Conservation (phyloP, 1,284 basidiomycete genomes). For the Puccinia polysora region DNA sequence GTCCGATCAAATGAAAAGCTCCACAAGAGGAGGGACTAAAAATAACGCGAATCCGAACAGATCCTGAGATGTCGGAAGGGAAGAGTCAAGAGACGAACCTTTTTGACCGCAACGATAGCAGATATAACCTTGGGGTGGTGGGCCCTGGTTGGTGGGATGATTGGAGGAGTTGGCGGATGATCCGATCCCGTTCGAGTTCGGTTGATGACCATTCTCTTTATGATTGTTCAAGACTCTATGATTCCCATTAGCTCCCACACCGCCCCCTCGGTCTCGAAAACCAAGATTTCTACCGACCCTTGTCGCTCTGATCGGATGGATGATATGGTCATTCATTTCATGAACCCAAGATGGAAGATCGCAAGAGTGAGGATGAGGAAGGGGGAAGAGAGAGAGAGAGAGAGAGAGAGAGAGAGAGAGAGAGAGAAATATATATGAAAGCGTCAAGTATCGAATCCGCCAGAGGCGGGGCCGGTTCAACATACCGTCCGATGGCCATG, state of each 20-base stretch:
- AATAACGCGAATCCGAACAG: background rate
- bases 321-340: background rate
- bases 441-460: background rate
- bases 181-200: slow-evolving; percentile 43
- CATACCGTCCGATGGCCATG: background rate
- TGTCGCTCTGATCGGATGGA: slow-evolving; percentile 48
- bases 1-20: too few relatives aligned
- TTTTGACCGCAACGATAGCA: slow-evolving; percentile 98
- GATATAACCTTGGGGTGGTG: slow-evolving; percentile 87
- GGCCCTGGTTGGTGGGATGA: slow-evolving; percentile 51
- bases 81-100: slow-evolving; percentile 59
- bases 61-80: background rate
- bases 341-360: background rate
- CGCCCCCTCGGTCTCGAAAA: slow-evolving; percentile 50
- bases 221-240: slow-evolving; percentile 37
- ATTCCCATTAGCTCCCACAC: slow-evolving; percentile 48
- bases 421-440: too few relatives aligned
- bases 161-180: slow-evolving; percentile 49
- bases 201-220: slow-evolving; percentile 5
- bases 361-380: background rate
- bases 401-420: background rate
- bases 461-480: background rate
- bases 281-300: slow-evolving; percentile 55
- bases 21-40: background rate
- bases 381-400: background rate